These are phyloP conservation scores for Cladosporium austrohemisphaericum DNA, from an alignment of 2,329 filamentous ascomycete species.

Conservation along the genomic window DNA sequence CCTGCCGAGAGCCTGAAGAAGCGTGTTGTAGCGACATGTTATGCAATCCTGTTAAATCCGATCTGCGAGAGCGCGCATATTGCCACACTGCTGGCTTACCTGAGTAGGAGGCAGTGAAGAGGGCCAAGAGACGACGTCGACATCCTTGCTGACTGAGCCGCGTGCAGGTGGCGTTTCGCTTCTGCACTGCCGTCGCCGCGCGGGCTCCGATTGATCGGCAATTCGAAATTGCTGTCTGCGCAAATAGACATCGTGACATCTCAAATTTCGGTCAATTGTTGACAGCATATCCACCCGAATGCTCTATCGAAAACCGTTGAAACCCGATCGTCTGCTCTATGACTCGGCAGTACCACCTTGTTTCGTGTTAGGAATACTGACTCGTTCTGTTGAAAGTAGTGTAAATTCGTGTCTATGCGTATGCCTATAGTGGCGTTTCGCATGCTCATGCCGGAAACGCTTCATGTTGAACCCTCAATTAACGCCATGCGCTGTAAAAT, in stretches of 20 bases:
- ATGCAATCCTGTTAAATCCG: no score
- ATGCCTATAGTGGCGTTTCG: neutral
- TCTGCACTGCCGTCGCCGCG: neutral
- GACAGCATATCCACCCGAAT: neutral
- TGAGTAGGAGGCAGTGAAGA: no score
- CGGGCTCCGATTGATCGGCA: conserved; percentile 3
- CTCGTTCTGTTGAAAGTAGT: no score
- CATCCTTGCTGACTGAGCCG: no score
- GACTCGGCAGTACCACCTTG: no score
- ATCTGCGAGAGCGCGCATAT: no score
- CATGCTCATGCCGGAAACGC: neutral
- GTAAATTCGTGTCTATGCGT: neutral
- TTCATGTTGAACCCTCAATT: neutral
- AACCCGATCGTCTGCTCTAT: neutral
- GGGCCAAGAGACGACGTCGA: no score
- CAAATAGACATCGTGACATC: neutral
- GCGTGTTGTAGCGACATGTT: no score
- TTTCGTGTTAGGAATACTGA: neutral
- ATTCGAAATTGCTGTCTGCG: neutral
- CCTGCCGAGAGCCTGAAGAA: no score
- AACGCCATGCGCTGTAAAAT: neutral
- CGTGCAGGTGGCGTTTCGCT: no score
- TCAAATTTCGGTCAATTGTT: neutral
- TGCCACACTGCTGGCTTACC: no score
- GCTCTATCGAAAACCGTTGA: conserved; percentile 1